Evolutionary conservation across 768 basidiomycete species (phyloP), one percentile per base, ranked within the genome.

Genomic region (Trametes maxima): DNA sequence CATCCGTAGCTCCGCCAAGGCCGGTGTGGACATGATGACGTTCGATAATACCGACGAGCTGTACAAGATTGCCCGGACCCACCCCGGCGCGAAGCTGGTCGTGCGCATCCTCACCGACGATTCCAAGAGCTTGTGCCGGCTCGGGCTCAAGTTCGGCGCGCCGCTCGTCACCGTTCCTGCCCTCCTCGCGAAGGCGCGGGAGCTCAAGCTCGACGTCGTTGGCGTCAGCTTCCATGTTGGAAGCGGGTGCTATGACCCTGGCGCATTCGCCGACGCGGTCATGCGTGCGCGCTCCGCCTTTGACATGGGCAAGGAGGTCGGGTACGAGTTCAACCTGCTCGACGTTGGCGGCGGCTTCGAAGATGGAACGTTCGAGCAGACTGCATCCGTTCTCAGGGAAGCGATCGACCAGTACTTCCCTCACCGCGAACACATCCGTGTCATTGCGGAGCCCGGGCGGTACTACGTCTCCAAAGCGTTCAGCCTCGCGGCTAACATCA

Each of bases 161-260:
- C 86, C 95, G 1, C 81, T 98, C 47, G 80, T 77, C 24, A 81
- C 86, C 14, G 94, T 97, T 21, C 91, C 92, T 3, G 82, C 80
- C 14, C 83, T 99, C 21, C 82, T 99, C 54, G 76, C 79, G 14
- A 90, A 87, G 67, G 97, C 96, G 1, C 81, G 81, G 65, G 87
- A 91, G 67, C 81, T 98, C 25, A 76, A 78, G 35, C 81, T 99
- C 54, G 83, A 95, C 70, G 95, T 99, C 56, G 81, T 98, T 42
- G 97, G 97, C 19, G 90, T 98, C 59, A 93, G 90, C 75, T 98
- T 99, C 84, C 97, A 98, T 73, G 97, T 98, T 47, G 97, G 97
- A 5, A 94, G 91, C 65, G 97, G 97, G 2, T 96, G 94, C 76
- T 97, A 94, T 73, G 95, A 98, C 74, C 87, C 95, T 19, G 78